Percentiles rank a stretch among this genome's conserved stretches.
phyloP scores from a whole-genome alignment of 306 rosid genomes.

The Acacia crassicarpa region DNA sequence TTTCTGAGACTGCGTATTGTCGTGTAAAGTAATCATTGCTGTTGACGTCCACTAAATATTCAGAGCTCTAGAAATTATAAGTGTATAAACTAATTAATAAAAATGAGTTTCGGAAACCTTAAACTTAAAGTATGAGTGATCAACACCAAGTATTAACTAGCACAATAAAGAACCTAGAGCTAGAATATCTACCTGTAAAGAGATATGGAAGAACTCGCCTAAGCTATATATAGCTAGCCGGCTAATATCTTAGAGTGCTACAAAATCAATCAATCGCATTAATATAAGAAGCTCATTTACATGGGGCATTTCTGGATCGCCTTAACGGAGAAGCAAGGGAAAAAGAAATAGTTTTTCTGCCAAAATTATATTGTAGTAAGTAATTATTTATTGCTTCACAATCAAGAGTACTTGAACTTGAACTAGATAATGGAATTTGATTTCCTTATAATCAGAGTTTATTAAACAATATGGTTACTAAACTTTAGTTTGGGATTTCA shows the following conservation, averaged over 20 bases:
- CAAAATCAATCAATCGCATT: neutral
- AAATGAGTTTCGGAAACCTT: neutral
- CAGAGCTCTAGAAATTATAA: neutral
- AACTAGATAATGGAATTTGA: neutral
- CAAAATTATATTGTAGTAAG: neutral
- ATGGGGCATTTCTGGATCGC: neutral
- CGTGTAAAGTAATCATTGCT: neutral
- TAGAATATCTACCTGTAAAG: neutral
- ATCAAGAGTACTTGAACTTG: neutral
- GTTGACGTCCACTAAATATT: neutral
- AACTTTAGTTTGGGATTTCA: neutral
- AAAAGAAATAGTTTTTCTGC: neutral
- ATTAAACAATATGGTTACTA: neutral
- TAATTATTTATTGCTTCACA: neutral
- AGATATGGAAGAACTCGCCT: neutral
- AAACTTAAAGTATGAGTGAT: neutral
- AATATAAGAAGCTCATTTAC: neutral
- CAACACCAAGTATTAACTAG: neutral
- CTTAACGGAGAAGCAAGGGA: neutral
- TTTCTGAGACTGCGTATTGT: neutral
- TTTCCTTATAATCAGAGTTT: neutral
- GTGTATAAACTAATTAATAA: neutral
- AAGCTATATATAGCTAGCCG: neutral
- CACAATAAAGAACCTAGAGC: neutral
- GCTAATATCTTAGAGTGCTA: constrained; percentile 1